Evolutionary conservation across 306 rosid species (phyloP).

Genomic region (Prunus dulcis): DNA sequence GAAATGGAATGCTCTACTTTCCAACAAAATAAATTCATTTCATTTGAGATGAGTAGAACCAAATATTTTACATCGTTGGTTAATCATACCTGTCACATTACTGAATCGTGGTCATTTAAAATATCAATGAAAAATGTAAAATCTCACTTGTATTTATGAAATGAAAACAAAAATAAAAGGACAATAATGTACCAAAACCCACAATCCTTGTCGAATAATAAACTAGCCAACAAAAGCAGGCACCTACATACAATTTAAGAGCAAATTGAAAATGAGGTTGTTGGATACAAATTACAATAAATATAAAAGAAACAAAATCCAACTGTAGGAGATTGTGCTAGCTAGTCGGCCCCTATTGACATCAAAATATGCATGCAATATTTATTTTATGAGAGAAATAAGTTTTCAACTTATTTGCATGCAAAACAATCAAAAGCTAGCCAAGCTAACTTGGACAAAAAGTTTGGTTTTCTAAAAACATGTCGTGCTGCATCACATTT

Average conservation of each 20-base stretch:
- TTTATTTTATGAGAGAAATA: neutral
- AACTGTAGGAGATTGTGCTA: neutral
- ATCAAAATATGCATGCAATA: too few relatives aligned
- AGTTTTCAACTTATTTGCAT: neutral
- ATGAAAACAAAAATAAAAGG: neutral
- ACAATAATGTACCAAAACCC: neutral
- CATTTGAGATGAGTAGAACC: too few relatives aligned
- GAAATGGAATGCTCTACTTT: too few relatives aligned
- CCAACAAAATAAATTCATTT: too few relatives aligned
- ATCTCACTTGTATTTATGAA: too few relatives aligned
- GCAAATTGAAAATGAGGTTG: neutral
- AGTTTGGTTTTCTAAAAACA: neutral
- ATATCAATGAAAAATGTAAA: too few relatives aligned
- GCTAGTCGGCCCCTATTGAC: too few relatives aligned
- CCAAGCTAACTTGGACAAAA: neutral
- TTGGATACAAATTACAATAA: neutral
- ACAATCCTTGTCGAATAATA: neutral
- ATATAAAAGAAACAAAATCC: neutral
- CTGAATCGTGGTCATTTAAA: too few relatives aligned
- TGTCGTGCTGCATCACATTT: neutral
- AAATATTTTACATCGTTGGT: too few relatives aligned
- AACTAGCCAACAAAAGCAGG: neutral
- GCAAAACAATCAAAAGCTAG: neutral
- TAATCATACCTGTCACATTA: fast-evolving
- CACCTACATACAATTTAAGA: neutral